These are phyloP conservation scores for Punctularia strigosozonata DNA, from an alignment of 768 basidiomycete species.

Conservation along the genomic window DNA sequence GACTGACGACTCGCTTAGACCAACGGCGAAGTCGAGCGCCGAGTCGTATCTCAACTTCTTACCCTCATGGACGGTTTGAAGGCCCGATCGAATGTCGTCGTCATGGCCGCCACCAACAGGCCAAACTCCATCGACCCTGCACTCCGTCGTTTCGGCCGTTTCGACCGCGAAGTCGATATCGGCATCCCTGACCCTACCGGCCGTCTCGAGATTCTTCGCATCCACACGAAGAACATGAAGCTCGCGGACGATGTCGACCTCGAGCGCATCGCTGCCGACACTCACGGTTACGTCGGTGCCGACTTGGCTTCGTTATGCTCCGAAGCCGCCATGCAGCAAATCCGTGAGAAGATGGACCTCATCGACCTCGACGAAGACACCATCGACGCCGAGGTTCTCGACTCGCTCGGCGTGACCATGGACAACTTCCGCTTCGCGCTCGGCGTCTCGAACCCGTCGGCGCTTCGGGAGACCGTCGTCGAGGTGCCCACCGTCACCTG, in stretches of 20 bases:
- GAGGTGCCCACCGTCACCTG: slow-evolving; percentile 98
- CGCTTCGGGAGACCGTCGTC: slow-evolving; percentile 97
- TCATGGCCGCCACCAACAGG: slow-evolving; percentile 98
- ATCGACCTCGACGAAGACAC: slow-evolving; percentile 96
- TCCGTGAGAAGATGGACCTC: slow-evolving; percentile 99
- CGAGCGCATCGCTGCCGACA: slow-evolving; percentile 98
- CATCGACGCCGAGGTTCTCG: slow-evolving; percentile 97
- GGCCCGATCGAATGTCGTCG: slow-evolving; percentile 97
- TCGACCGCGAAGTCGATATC: slow-evolving; percentile 99
- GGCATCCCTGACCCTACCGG: slow-evolving; percentile 99
- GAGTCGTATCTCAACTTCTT: slow-evolving; percentile 95
- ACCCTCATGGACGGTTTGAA: slow-evolving; percentile 99
- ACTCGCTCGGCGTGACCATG: slow-evolving; percentile 98
- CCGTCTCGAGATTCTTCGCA: slow-evolving; percentile 95
- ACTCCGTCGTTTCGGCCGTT: slow-evolving; percentile 95
- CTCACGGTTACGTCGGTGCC: slow-evolving; percentile 98
- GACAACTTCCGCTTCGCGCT: slow-evolving; percentile 99
- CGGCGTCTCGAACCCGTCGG: slow-evolving; percentile 94
- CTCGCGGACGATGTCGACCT: slow-evolving; percentile 92
- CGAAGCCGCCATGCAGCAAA: slow-evolving; percentile 99
- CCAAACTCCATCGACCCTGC: slow-evolving; percentile 99
- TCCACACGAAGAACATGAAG: slow-evolving; percentile 99
- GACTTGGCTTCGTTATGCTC: slow-evolving; percentile 97
- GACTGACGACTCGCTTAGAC: slow-evolving; percentile 39
- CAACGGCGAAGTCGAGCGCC: slow-evolving; percentile 98